Base-by-base conservation (phyloP, 768 basidiomycete genomes). In the Trametes cinnabarina region DNA sequence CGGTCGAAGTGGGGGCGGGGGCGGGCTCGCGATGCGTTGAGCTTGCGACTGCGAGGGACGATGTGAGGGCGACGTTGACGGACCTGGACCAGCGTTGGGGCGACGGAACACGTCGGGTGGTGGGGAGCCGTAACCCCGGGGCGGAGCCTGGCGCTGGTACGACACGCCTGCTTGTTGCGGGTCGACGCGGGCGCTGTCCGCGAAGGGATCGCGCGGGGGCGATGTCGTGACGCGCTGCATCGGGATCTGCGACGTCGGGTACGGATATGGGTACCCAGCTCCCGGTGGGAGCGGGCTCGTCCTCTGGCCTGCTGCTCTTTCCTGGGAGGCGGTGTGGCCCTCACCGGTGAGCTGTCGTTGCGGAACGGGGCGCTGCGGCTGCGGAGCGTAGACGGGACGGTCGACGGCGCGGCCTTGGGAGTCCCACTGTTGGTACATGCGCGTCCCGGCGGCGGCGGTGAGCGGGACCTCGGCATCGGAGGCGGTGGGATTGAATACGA, bases 311-410 rank as follows among this genome's bases (percentile, higher is more conserved):
- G 30, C 30, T 32, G 30, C 30, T 32, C 7, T 12, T 32, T 6
- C 30, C 30, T 32, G 30, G 1, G 6, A 12, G 6, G 30, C 30
- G 30, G 30, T 12, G 30, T 32, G 12, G 19, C 47, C 53, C 2
- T 43, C 47, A 10, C 47, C 53, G 4, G 54, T 51, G 23, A 30
- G 61, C 49, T 20, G 39, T 46, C 51, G 46, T 23, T 50, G 55
- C 11, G 39, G 52, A 4, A 44, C 49, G 37, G 64, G 58, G 6
- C 65, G 59, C 20, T 72, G 74, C 19, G 84, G 83, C 51, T 79
- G 75, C 8, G 85, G 84, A 10, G 82, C 81, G 39, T 79, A 71
- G 52, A 86, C 68, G 32, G 83, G 82, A 48, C 63, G 77, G 20
- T 82, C 81, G 52, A 86, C 68, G 32, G 83, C 83, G 49, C 63